Base-by-base conservation (phyloP, 1,284 basidiomycete genomes). In the Pseudozyma sp. region DNA sequence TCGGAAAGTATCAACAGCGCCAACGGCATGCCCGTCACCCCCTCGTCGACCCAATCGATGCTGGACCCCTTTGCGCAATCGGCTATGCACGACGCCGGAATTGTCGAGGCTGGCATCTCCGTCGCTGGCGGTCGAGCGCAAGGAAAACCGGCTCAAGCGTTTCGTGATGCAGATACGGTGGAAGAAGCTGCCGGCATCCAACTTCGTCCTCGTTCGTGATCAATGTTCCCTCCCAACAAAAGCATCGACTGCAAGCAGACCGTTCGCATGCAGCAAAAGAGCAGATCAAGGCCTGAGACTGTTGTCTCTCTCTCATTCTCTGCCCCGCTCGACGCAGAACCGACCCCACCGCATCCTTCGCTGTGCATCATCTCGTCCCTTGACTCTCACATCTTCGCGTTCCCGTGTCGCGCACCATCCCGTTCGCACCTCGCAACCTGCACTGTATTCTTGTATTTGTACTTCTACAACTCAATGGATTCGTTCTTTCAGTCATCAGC, bases 1-100 rank as follows among this genome's bases (percentile, higher is more conserved):
- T 68, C 65, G 0, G 66, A 73, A 33, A 68, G 70, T 54, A 65
- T 55, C 51, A 60, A 52, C 33, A 65, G 65, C 51, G 43, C 47
- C 2, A 48, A 43, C 4, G 70, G 62, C 30, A 52, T 65, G 70
- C 70, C 70, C 14, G 53, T 47, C 5, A 73, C 66, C 14, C 70
- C 70, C 3, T 68, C 64, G 8, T 54, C 60, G 31, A 55, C 49
- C n/a, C 45, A 37, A 5, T 60, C 64, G 24, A 35, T 39, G 6
- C 53, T 46, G 5, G 69, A 72, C 13, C 56, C 47, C 1, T 63
- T 67, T 19, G 43, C 51, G 13, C 50, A 46, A 9, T 11, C 65
- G 16, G 42, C 45, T 16, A 39, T 44, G 30, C 44, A 31, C 1
- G 57, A 66, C 7, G 3, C 34, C 6, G 14, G n/a, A 4, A 9